These are phyloP conservation scores for Yarrowia yakushimensis DNA, from an alignment of 805 yeast genomes.

Conservation along the genomic window DNA sequence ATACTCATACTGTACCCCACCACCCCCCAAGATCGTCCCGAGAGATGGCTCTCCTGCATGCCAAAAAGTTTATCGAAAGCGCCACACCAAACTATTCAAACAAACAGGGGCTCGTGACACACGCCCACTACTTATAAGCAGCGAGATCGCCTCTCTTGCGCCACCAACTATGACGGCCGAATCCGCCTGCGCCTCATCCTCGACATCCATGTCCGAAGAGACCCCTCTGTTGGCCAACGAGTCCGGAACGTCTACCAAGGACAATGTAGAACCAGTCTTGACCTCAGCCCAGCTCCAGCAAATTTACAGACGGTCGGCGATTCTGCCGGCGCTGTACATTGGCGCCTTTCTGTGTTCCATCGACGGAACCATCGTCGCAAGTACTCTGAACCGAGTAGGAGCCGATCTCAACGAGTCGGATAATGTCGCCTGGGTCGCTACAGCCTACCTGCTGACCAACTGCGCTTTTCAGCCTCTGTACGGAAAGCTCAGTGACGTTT, in stretches of 20 bases:
- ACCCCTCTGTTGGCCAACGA: conserved; percentile 5
- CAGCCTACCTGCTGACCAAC: conserved; percentile 59
- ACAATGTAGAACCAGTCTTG: neutral
- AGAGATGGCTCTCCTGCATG: too few species aligned
- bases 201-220: neutral
- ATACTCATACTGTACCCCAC: too few species aligned
- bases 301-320: conserved; percentile 6
- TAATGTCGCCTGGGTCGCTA: conserved; percentile 61
- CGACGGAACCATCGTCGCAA: conserved; percentile 49
- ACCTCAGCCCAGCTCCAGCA: conserved; percentile 9
- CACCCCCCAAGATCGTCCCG: too few species aligned
- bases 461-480: conserved; percentile 66
- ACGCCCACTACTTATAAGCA: neutral
- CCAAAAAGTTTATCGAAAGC: neutral
- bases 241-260: neutral
- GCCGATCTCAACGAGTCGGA: conserved; percentile 49
- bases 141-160: neutral
- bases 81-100: neutral
- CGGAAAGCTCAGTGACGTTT: conserved; percentile 60
- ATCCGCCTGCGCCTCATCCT: neutral
- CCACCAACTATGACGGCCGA: neutral
- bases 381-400: conserved; percentile 48
- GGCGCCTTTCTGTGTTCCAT: conserved; percentile 44
- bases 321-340: conserved; percentile 18
- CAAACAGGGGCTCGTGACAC: neutral